Conservation (phyloP, 1,284 basidiomycete species). For the Wallemia ichthyophaga region DNA sequence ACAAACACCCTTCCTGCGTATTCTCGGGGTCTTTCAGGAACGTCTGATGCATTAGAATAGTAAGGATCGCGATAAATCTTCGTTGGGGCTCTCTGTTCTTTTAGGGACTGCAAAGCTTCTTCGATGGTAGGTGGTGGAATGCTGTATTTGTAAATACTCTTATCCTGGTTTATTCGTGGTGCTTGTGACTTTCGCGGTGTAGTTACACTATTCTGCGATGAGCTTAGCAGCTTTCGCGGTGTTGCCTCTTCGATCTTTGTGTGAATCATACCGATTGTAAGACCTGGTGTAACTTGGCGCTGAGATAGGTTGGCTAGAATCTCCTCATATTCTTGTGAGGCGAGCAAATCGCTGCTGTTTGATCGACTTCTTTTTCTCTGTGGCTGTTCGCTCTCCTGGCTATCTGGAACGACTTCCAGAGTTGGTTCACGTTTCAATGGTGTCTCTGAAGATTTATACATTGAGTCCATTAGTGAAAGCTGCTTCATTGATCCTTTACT, state of each 20-base stretch:
- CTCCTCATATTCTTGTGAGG: not conserved
- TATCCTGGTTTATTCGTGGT: constrained; percentile 4
- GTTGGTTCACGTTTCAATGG: not conserved
- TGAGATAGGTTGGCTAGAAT: not conserved
- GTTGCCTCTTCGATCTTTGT: not conserved
- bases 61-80: constrained; percentile 44
- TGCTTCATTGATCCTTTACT: not conserved
- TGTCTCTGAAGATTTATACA: not conserved
- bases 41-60: constrained; percentile 43
- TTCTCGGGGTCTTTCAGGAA: constrained; percentile 35
- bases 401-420: not conserved
- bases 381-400: not conserved
- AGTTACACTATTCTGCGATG: constrained; percentile 3
- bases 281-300: not conserved
- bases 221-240: not conserved
- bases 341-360: not conserved
- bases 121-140: constrained; percentile 24
- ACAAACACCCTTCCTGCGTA: constrained; percentile 50
- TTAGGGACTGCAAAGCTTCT: constrained; percentile 26
- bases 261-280: not conserved
- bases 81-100: constrained; percentile 24
- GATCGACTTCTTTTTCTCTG: not conserved
- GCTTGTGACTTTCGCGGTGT: constrained; percentile 6
- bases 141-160: constrained; percentile 23
- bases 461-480: not conserved